These are phyloP conservation scores for Thermochaetoides thermophila DNA, from an alignment of 495 filamentous ascomycete species.

Conservation along the genomic window DNA sequence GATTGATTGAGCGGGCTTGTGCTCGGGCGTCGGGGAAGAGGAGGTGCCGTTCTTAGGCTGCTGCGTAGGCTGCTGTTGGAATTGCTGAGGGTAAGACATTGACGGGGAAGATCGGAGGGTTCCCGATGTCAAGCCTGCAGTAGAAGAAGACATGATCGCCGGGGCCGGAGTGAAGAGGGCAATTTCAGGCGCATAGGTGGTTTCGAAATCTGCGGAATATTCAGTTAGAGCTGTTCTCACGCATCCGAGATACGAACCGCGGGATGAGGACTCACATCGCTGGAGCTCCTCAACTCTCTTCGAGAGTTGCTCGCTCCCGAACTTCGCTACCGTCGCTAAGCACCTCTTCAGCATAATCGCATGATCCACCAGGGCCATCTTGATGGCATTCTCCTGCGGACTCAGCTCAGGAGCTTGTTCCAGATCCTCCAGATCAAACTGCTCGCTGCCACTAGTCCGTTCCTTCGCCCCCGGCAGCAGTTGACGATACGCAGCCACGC, in stretches of 20 bases:
- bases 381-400: constrained; percentile 68
- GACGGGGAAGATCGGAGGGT: background rate
- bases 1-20: constrained; percentile 9
- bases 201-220: constrained; percentile 36
- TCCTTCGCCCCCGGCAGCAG: constrained; percentile 46
- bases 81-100: too few species aligned
- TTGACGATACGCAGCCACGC: constrained; percentile 59
- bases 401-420: constrained; percentile 38
- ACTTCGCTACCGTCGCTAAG: constrained; percentile 50
- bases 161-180: constrained; percentile 33
- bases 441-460: constrained; percentile 27
- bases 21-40: constrained; percentile 5
- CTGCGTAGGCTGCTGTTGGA: too few species aligned
- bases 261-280: constrained; percentile 33
- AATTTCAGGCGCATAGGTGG: constrained; percentile 48
- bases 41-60: too few species aligned
- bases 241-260: too few species aligned
- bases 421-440: constrained; percentile 31
- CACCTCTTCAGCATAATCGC: constrained; percentile 75
- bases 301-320: constrained; percentile 34
- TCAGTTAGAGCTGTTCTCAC: too few species aligned
- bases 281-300: constrained; percentile 29
- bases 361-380: constrained; percentile 77
- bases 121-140: too few species aligned
- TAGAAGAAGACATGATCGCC: too few species aligned